Percentiles rank a stretch among this genome's conserved stretches.
Evolutionary conservation across 371 early-diverging fungal species (phyloP).

Genomic region (Conidiobolus incongruus): DNA sequence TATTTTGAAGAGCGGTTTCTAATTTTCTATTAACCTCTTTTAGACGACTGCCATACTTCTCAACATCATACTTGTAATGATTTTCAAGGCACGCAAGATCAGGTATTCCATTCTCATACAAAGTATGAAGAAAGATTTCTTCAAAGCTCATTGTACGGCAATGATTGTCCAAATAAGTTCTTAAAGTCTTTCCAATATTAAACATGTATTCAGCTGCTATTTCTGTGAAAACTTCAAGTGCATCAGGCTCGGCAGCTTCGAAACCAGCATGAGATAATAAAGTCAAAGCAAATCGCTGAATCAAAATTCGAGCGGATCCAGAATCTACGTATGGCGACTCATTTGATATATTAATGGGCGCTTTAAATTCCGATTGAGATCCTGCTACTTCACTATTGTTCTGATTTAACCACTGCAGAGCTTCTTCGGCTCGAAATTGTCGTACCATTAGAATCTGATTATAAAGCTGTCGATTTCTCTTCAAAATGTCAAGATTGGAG

Average conservation of each 20-base stretch:
- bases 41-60: constrained; percentile 37
- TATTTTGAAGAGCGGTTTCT: constrained; percentile 33
- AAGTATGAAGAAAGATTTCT: constrained; percentile 62
- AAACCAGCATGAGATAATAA: constrained; percentile 74
- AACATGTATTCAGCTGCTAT: constrained; percentile 46
- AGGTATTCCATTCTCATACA: constrained; percentile 59
- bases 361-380: neutral
- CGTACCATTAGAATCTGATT: neutral
- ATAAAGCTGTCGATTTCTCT: no score
- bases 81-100: constrained; percentile 35
- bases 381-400: neutral
- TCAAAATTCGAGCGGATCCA: constrained; percentile 27
- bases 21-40: constrained; percentile 48
- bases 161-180: constrained; percentile 55
- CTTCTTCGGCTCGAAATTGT: neutral
- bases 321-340: constrained; percentile 8
- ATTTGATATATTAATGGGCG: neutral
- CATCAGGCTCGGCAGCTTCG: constrained; percentile 35
- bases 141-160: constrained; percentile 43
- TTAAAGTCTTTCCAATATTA: constrained; percentile 62
- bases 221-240: constrained; percentile 54
- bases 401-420: neutral
- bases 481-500: no score
- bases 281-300: constrained; percentile 33
- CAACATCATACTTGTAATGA: constrained; percentile 55